Evolutionary conservation across 495 filamentous ascomycete species (phyloP), one percentile per base, ranked within the genome.

Genomic region (Cercophora sp.): DNA sequence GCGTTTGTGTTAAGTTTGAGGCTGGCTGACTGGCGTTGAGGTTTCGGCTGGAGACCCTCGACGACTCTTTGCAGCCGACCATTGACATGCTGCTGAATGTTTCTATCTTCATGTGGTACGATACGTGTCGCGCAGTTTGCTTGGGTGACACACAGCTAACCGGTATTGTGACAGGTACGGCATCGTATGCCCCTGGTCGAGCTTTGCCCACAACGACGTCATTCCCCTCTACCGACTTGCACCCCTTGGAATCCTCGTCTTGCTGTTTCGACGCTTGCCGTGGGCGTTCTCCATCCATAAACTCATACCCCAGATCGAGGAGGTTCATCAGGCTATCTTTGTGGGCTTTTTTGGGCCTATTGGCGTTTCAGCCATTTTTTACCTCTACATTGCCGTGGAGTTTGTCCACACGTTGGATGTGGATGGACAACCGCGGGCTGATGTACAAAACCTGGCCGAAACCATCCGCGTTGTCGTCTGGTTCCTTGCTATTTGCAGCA

Each of bases 261-360:
- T 97, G 4, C 67, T 95, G 11, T 68, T 96, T 15, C 81, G 91
- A 43, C 86, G 91, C 5, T 74, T 91, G 20, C 91, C 91, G 0
- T 80, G 87, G 52, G 76, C 96, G 15, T 79, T 88, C 27, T 79
- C 78, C 8, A 70, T 91, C 62, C 85, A 88, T 68, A 85, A 81
- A 64, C 77, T 79, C 46, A 91, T 96, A 43, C 84, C 81, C 40
- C 89, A 95, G 64, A 89, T 94, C 43, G 84, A 91, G 53, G 79
- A 86, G 34, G 58, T 80, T 6, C 72, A 74, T 8, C 88, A 94
- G 54, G 88, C 90, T 2, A 70, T 84, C 1, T 94, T 95, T 56
- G 87, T 91, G 25, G 92, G 91, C 4, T 95, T 95, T 74, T 96
- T 96, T 58, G 92, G 91, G 0, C 92, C 91, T 9, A 92, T 97